Evolutionary conservation across 2,329 filamentous ascomycete genomes (phyloP), one percentile per base, ranked within the genome.

Genomic region (Paecilomyces sp.): DNA sequence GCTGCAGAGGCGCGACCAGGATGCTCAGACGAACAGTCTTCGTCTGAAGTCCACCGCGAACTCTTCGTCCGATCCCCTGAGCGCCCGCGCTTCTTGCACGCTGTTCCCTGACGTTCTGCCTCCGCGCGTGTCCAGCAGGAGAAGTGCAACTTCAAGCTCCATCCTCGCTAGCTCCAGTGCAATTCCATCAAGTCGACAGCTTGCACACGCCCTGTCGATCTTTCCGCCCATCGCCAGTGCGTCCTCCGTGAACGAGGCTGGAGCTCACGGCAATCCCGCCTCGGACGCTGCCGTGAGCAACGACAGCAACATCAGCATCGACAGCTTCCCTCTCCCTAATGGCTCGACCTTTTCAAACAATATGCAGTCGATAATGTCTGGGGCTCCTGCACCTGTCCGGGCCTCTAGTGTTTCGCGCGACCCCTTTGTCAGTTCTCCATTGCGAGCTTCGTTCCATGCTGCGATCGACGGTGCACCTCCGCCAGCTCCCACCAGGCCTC

Each of bases 21-120:
- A 47, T 47, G 41, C 41, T 18, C 41, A 47, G 41, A 47, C n/a
- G 41, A 47, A 28, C 25, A 28, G 5, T 47, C 15, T 47, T 47
- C 41, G n/a, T 47, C 41, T 15, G 41, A 47, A 47, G 41, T 47
- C 25, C 25, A 28, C 25, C 25, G 25, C 36, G 36, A 41, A 41
- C 7, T 41, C 36, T 2, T 13, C 36, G 15, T 13, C 15, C 36
- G 13, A 47, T 47, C 41, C 8, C 36, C 41, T 47, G 41, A 47
- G 13, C 41, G 41, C 18, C 15, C 41, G 41, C n/a, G 41, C 41
- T 47, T 47, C 41, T 18, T n/a, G 41, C n/a, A 9, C 41, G 13
- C 41, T 74, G 22, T 73, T 74, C 58, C 73, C 73, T 18, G 69
- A 72, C 55, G 65, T 68, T 22, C 62, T 69, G 53, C 67, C 72